Conservation (phyloP, 2,329 filamentous ascomycete species). For the Xylaria sp. region DNA sequence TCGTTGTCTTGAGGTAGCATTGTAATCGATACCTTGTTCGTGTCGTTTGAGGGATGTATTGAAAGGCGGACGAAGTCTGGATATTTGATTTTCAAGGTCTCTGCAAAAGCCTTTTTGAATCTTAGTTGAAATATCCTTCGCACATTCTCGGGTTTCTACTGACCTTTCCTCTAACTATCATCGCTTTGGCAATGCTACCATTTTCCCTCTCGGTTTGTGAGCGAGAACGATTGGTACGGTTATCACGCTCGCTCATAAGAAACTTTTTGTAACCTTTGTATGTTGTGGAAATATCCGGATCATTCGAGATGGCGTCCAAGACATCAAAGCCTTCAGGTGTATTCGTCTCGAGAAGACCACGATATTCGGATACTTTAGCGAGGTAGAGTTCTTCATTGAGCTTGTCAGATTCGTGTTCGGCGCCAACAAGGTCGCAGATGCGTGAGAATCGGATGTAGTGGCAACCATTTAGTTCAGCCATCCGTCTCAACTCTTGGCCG, state of each 20-base stretch:
- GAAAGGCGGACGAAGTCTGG: conserved; percentile 34
- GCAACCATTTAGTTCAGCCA: conserved; percentile 33
- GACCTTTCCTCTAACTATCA: conserved; percentile 37
- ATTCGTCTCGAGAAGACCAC: conserved; percentile 27
- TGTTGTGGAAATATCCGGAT: conserved; percentile 30
- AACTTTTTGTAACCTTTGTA: conserved; percentile 39
- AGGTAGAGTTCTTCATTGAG: conserved; percentile 32
- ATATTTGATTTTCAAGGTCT: conserved; percentile 28
- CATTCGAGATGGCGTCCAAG: conserved; percentile 31
- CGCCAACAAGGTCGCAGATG: conserved; percentile 34
- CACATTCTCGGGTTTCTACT: neutral
- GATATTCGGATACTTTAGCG: conserved; percentile 24
- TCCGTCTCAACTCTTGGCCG: conserved; percentile 26
- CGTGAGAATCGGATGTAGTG: conserved; percentile 32
- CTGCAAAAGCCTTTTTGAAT: conserved; percentile 31
- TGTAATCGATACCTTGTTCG: conserved; percentile 33
- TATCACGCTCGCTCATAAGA: conserved; percentile 34
- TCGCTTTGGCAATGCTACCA: conserved; percentile 33
- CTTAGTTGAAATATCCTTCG: neutral
- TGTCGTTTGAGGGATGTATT: conserved; percentile 36
- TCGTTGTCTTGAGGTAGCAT: conserved; percentile 37
- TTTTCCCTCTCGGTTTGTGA: conserved; percentile 37
- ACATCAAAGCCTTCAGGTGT: conserved; percentile 33
- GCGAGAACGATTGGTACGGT: conserved; percentile 27
- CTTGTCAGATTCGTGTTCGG: conserved; percentile 23